A percentile compares a stretch with the other conserved stretches of the same genome.
Evolutionary conservation across 106 monocot genomes (phyloP).

Genomic region (Dendrobium officinale): DNA sequence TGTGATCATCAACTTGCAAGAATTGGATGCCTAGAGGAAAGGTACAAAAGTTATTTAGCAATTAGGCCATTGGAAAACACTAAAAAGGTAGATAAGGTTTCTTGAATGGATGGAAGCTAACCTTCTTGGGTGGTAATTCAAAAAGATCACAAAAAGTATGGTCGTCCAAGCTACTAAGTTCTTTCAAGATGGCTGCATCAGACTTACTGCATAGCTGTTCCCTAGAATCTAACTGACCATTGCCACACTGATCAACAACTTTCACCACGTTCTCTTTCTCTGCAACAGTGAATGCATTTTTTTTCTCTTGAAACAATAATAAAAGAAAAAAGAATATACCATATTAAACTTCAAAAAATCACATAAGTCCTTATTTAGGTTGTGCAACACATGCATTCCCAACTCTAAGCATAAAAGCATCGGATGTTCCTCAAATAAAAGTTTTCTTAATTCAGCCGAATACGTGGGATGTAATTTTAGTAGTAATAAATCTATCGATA

Average conservation of each 20-base stretch:
- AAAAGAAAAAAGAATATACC: background rate
- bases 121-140: conserved; percentile 59
- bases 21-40: conserved; percentile 30
- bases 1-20: conserved; percentile 46
- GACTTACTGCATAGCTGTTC: conserved; percentile 38
- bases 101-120: conserved; percentile 13
- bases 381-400: background rate
- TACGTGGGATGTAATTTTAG: too few species aligned
- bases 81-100: background rate
- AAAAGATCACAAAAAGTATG: conserved; percentile 40
- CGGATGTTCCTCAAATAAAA: background rate
- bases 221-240: conserved; percentile 9
- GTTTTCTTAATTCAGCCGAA: background rate
- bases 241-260: conserved; percentile 3
- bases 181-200: conserved; percentile 40
- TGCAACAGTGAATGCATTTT: conserved; percentile 3
- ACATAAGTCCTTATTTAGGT: background rate
- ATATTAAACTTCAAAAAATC: background rate
- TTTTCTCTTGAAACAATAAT: background rate
- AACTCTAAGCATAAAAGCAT: background rate
- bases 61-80: background rate
- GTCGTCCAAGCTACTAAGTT: conserved; percentile 55
- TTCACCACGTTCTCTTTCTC: conserved; percentile 10
- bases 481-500: too few species aligned
- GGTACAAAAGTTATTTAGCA: background rate